Evolutionary conservation across 1,284 basidiomycete species (phyloP), one percentile per base, ranked within the genome.

Genomic region (Vanrija sp.): DNA sequence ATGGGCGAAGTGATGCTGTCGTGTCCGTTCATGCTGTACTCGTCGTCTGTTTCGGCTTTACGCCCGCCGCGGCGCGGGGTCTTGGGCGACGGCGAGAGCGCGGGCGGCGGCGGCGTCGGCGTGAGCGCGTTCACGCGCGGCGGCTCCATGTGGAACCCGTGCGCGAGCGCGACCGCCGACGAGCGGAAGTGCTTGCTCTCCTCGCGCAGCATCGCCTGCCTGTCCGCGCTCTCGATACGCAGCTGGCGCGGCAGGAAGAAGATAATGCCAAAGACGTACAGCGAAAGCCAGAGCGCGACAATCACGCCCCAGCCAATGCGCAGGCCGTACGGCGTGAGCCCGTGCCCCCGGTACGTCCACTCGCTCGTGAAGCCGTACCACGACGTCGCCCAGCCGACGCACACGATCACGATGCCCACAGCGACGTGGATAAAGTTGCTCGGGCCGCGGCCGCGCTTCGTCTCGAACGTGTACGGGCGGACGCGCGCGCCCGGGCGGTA

Each of bases 241-340:
- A 57, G 53, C 49, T 64, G 64, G 10, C 57, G 49, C 4, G 62
- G 64, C 8, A 66, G 51, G 54, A 61, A 47, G 54, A 58, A 62
- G 15, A 49, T 43, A 49, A 73, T 50, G 50, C 46, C 48, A 56
- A 71, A 49, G 58, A 70, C 26, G 40, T 66, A 63, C 6, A 29
- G 15, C 1, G 43, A 1, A 4, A 57, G 43, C 61, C 57, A 62
- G 19, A 55, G 4, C 19, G 45, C 62, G 25, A 70, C 55, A 25
- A 70, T 49, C 5, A 70, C 5, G 12, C 67, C 69, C 69, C 68
- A 71, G n/a, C 67, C 67, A 5, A 59, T 61, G 47, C 65, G 67
- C 53, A 61, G 66, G 5, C 68, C 66, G 3, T 57, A 52, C 14
- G 43, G 49, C 0, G 62, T 49, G 0, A 42, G 46, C 0, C 67